These are phyloP conservation scores for Echeveria elegans DNA, from an alignment of 164 flowering plant genomes.

Conservation along the genomic window DNA sequence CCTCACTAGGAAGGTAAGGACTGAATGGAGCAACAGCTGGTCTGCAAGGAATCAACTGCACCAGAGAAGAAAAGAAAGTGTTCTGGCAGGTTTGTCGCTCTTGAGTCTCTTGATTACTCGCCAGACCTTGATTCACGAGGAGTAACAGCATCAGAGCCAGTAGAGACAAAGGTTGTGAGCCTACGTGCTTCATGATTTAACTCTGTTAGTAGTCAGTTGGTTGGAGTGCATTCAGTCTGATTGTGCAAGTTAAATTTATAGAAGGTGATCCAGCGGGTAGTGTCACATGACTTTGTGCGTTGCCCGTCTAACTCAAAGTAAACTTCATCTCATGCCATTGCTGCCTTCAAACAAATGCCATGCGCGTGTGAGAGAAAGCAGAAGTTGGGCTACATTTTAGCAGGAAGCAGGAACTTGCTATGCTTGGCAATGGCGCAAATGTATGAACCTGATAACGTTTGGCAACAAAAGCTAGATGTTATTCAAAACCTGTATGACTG, in stretches of 20 bases:
- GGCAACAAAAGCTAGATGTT: too few species aligned
- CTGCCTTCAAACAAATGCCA: conserved; percentile 8
- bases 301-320: conserved; percentile 22
- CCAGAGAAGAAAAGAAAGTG: conserved; percentile 69
- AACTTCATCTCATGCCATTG: conserved; percentile 18
- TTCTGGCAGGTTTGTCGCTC: conserved; percentile 29
- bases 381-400: neutral
- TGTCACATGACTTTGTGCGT: conserved; percentile 16
- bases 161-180: conserved; percentile 12
- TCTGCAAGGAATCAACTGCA: conserved; percentile 83
- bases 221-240: neutral
- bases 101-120: conserved; percentile 1
- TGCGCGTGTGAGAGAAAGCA: neutral
- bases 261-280: neutral
- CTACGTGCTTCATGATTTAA: conserved; percentile 20
- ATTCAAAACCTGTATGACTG: too few species aligned
- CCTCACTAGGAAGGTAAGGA: conserved; percentile 65
- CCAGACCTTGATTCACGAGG: conserved; percentile 23
- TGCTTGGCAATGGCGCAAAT: too few species aligned
- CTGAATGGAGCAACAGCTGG: conserved; percentile 68
- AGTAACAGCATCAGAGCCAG: conserved; percentile 20
- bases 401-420: neutral
- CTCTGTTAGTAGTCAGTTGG: too few species aligned
- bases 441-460: too few species aligned
- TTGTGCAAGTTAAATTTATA: conserved; percentile 5